Evolutionary conservation across 768 basidiomycete species (phyloP), one percentile per base, ranked within the genome.

Genomic region (Mycena maculata): DNA sequence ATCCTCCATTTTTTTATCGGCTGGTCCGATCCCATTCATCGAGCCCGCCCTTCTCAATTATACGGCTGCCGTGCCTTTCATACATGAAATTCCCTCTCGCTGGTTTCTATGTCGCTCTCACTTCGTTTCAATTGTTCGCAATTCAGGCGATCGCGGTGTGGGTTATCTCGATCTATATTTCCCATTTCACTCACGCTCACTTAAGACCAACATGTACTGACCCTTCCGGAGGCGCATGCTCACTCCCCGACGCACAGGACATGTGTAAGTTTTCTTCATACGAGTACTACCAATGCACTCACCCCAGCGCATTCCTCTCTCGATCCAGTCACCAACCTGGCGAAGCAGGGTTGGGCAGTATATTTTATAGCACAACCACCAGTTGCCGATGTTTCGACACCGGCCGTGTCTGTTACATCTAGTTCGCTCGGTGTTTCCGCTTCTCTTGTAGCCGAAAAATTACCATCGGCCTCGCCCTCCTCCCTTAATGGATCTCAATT

Each of bases 321-420:
- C 28, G 3, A 57, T 38, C 8, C 45, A 59, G 57, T 59, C 25
- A 48, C 31, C 30, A 45, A 59, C 57, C 45, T 59, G 44, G 57
- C 57, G 44, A 47, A 59, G 57, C 22, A 59, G 22, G 57, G 57
- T 22, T 59, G 57, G 57, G 57, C 57, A 31, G 57, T 59, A 48
- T 59, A 59, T 16, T 36, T 59, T 25, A 45, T 59, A 47, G 57
- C 57, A 2, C 57, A 36, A 10, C 57, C 57, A 1, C 57, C 57
- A 7, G 41, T 12, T 13, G 20, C 11, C 25, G 30, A 30, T 33
- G 10, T 42, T 23, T 6, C 42, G 27, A 28, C n/a, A 11, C 7
- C 47, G 25, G 47, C 4, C 47, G 4, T 11, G 2, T 5, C 45
- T 1, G n/a, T 33, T 15, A 18, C 25, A 20, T 59, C 57, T n/a